Base-by-base conservation (phyloP, 1,284 basidiomycete genomes). In the Singerocomus inundabilis region DNA sequence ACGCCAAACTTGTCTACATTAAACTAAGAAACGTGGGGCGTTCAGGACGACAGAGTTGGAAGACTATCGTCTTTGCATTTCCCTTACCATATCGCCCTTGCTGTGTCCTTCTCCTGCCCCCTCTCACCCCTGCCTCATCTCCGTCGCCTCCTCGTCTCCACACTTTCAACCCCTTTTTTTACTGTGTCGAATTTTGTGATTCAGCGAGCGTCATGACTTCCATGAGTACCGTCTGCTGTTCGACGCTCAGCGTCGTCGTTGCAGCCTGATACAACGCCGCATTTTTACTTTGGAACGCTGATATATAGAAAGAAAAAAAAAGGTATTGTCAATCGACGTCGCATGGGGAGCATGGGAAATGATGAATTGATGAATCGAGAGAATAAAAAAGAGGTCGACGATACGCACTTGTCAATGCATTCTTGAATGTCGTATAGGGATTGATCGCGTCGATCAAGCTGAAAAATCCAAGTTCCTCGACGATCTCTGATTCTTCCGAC, bases 391-490 rank as follows among this genome's bases (percentile, higher is more conserved):
- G 36, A 31, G 5, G 32, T 7, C 15, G 5, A 6, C 2, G 13
- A 35, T 1, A 32, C 79, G 45, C 55, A 91, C 88, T 73, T 8
- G 84, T 82, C 57, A 91, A 68, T 21, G 87, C 84, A 56, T 80
- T 76, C 68, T 90, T 87, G 75, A 91, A 91, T 0, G 80, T 74
- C 40, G 74, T 64, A 62, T 91, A 90, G 6, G 85, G 82, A 60
- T 91, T 78, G 44, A 89, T 81, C 44, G 66, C 76, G 52, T 92
- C 89, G 29, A 92, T 74, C 31, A 88, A 80, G 59, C 86, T 90
- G 67, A 90, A 81, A 65, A 85, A 90, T 6, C 86, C 85, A 15
- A 91, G 78, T 63, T 92, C 89, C 59, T 92, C 89, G 46, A 82
- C 80, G 46, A 91, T 81, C 4, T 82, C 80, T 5, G 71, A 65